Percentiles rank a stretch among this genome's conserved stretches.
These are phyloP conservation scores for Leonotis leonurus DNA, from an alignment of 257 asterid genomes.

Conservation along the genomic window DNA sequence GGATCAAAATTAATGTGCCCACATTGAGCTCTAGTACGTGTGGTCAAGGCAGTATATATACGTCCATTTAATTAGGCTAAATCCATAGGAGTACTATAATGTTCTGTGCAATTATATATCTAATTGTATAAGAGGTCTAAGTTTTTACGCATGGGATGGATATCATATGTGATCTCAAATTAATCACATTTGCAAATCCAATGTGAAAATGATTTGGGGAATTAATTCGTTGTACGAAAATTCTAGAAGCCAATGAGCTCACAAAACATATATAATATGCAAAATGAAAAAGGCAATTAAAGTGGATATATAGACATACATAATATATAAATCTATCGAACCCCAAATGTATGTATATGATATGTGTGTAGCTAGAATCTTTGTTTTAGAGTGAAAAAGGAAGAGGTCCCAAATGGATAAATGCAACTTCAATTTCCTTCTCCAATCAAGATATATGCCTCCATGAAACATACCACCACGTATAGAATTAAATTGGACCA, in stretches of 20 bases:
- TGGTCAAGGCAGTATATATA: no score
- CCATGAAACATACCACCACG: conserved; percentile 27
- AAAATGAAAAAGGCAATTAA: not conserved
- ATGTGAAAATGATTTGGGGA: conserved; percentile 12
- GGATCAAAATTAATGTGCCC: no score
- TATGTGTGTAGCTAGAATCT: conserved; percentile 25
- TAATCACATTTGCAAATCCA: no score
- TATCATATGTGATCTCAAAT: no score
- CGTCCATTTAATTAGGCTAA: no score
- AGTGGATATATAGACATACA: not conserved
- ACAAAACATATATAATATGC: not conserved
- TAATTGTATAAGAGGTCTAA: no score
- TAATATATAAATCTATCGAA: no score
- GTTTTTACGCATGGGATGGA: no score
- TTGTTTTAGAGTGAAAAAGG: not conserved
- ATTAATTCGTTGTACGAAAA: not conserved
- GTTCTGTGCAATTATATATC: no score
- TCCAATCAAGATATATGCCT: conserved; percentile 65
- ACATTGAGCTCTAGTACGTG: no score
- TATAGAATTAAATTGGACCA: no score
- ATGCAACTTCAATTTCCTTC: conserved; percentile 36
- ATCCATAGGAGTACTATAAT: no score
- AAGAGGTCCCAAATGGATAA: conserved; percentile 60
- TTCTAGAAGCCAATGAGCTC: not conserved
- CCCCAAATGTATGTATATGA: not conserved